Base-by-base conservation (phyloP, 345 rosid species). In the Pistacia atlantica region DNA sequence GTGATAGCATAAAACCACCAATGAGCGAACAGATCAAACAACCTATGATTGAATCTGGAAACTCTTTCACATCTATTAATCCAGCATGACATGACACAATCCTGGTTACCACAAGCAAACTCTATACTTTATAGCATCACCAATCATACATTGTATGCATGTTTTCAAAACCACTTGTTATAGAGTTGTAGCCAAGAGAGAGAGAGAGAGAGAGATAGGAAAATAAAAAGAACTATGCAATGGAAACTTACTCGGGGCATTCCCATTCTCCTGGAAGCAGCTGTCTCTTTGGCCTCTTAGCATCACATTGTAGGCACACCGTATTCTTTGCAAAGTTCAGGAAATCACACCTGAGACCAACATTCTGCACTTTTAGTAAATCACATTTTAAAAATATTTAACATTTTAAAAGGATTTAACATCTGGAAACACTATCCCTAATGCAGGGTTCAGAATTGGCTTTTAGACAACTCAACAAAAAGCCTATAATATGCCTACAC, bases 241-340 rank as follows among this genome's bases (percentile, higher is more conserved):
- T 60, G 70, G 75, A 76, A 84, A 83, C 99, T 84, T 91, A 96
- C 99, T 87, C 90, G 1, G 97, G 97, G 85, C 99, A 96, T 86
- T 93, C 99, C 99, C 99, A 96, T 86, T 96, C 99, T 75, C 99
- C 99, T 17, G 98, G 99, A 82, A 96, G 97, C 75, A 96, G 83
- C 87, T 94, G 95, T 75, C 97, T 89, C 90, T 96, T 96, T 16
- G 98, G 97, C 75, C 93, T 89, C 87, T 96, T 94, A 28, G 97
- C 99, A 83, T 94, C 99, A 82, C 99, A 96, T 76, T 92, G 98
- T 65, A 94, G 89, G 88, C 99, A 96, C 62, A 88, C 88, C 1
- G 91, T 81, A 79, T 96, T 96, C 90, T 96, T 96, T 31, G 98
- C 98, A 38, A 96, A 96, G 82, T 96, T 96, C 98, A 96, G 89